Conservation (phyloP, 2,329 filamentous ascomycete genomes). For the Juglanconis juglandina region DNA sequence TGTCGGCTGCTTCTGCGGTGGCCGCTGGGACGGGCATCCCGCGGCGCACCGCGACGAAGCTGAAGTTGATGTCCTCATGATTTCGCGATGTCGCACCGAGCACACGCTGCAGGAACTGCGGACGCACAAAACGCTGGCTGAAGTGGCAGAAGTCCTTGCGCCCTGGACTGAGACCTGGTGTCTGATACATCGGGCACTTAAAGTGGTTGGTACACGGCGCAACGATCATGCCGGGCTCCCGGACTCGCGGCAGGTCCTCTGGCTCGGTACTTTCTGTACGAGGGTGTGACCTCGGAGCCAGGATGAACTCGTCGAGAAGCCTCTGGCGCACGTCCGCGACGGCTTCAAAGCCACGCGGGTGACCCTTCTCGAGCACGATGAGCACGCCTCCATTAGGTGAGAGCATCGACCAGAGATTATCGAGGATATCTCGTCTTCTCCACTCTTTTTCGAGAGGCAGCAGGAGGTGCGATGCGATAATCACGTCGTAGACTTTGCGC, state of each 20-base stretch:
- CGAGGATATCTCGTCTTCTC: constrained; percentile 71
- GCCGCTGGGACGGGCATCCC: constrained; percentile 52
- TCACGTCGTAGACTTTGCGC: constrained; percentile 81
- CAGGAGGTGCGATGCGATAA: constrained; percentile 83
- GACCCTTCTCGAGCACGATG: constrained; percentile 84
- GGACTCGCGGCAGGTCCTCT: constrained; percentile 36
- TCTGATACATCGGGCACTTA: constrained; percentile 82
- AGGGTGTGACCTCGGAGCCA: constrained; percentile 48
- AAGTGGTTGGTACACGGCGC: constrained; percentile 85
- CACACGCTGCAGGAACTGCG: constrained; percentile 75
- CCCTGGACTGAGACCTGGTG: constrained; percentile 65
- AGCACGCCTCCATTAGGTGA: constrained; percentile 82
- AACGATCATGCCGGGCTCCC: constrained; percentile 62
- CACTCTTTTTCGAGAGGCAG: constrained; percentile 73
- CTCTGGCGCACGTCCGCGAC: constrained; percentile 80
- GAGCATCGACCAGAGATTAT: constrained; percentile 86
- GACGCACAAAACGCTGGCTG: constrained; percentile 81
- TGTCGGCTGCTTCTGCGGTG: constrained; percentile 20
- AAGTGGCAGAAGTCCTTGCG: constrained; percentile 92
- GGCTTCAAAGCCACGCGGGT: constrained; percentile 87
- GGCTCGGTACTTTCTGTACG: constrained; percentile 40
- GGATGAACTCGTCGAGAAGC: constrained; percentile 71
- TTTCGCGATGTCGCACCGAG: constrained; percentile 68
- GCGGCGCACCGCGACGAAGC: constrained; percentile 80
- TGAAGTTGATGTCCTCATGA: constrained; percentile 87